Base-by-base conservation (phyloP, 2,329 filamentous ascomycete genomes). In the Pseudogymnoascus sp. region DNA sequence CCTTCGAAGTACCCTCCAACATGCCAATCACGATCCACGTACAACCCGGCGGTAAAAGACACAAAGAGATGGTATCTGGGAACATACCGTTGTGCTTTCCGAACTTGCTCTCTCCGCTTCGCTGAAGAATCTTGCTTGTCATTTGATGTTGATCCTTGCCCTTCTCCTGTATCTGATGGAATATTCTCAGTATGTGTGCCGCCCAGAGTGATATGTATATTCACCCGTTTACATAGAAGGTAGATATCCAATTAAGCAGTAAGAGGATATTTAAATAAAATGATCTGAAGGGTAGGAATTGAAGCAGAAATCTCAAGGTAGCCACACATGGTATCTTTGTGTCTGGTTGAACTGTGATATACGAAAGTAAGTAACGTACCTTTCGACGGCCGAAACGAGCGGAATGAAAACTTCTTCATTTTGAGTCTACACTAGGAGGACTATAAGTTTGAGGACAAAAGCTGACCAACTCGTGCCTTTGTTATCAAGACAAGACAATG, bases 371-470 rank as follows among this genome's bases (percentile, higher is more conserved):
- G 45, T 9, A 30, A 6, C 45, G 45, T 52, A 52, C 45, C 45
- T 52, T 52, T 52, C 19, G 45, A 52, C 5, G 45, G 45, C 26
- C 45, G 45, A 15, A 52, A 52, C 45, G 45, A 30, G 23, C 45
- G 45, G 45, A 52, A 52, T 30, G 26, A 52, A 19, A 52, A 52
- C 45, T 52, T 52, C 45, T 52, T 52, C 45, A 52, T 52, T 18
- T 52, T 52, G 45, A 52, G 5, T 30, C 10, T 30, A 52, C 4
- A 30, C 19, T 13, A n/a, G n/a, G 45, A n/a, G 15, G 26, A 5
- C 26, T 30, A 52, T 13, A 15, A 33, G 19, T 52, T 52, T 10
- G 9, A 52, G 15, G 30, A 13, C 15, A 52, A 30, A 33, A 52
- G 10, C 5, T 15, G 5, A 15, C 45, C 45, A 30, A 13, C 9